A percentile compares a stretch with the other conserved stretches of the same genome.
Conservation (phyloP, 331 rosid genomes). For the Telfairia occidentalis region DNA sequence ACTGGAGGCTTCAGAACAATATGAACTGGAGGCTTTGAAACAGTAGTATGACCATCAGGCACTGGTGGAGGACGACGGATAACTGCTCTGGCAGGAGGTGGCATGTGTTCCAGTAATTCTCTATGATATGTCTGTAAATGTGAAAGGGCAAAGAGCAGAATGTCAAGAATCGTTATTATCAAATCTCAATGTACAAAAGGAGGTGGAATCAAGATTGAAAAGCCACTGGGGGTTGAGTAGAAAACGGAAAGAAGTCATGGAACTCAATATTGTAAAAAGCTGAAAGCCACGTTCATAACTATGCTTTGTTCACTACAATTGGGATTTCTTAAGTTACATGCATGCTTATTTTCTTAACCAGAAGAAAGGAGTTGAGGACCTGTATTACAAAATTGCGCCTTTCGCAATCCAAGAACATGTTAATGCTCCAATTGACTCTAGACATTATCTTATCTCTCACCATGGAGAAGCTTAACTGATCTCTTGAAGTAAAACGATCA, state of each 20-base stretch:
- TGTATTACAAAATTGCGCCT: conserved; percentile 91
- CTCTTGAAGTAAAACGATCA: conserved; percentile 94
- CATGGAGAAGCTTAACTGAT: conserved; percentile 88
- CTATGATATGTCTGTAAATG: conserved; percentile 16
- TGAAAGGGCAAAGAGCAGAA: conserved; percentile 8
- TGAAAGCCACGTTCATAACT: neutral
- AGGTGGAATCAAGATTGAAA: neutral
- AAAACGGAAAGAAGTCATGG: neutral
- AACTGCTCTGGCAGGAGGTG: conserved; percentile 9
- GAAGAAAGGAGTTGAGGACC: conserved; percentile 32
- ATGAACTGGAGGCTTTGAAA: neutral
- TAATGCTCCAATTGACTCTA: conserved; percentile 58
- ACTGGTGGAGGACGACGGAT: neutral
- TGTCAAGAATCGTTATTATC: neutral
- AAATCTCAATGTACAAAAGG: neutral
- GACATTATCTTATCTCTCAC: conserved; percentile 82
- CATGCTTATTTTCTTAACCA: neutral
- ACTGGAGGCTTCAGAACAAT: conserved; percentile 1
- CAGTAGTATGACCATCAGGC: neutral
- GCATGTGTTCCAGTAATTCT: conserved; percentile 19
- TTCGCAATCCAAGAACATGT: conserved; percentile 90
- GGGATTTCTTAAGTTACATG: neutral
- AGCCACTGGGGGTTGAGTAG: neutral
- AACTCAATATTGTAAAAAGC: neutral
- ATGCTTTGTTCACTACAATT: neutral